Evolutionary conservation across 2,329 filamentous ascomycete species (phyloP), one percentile per base, ranked within the genome.

Genomic region (Knufia fluminis): DNA sequence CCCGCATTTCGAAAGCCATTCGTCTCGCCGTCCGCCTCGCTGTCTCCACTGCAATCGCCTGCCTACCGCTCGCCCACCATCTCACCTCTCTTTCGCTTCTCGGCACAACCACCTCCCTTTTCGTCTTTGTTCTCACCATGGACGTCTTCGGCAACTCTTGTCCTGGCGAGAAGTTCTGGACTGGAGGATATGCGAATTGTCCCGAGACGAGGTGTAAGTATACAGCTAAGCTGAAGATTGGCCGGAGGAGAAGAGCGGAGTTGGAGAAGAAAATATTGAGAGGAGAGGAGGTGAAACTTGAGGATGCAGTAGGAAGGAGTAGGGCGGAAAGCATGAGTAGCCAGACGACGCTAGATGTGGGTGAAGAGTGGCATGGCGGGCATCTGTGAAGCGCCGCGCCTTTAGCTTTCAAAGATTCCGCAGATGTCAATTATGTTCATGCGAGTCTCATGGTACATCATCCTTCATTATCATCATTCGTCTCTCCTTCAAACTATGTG

Each of bases 31-130:
- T 78, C 54, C 73, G 80, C 1, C 61, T 72, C 2, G 60, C 61
- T 4, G 69, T 79, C 22, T 73, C 73, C 2, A 58, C 77, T 40
- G 60, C 78, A 23, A 62, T 83, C 41, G 68, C 80, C 50, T 71
- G 70, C n/a, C 66, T 83, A 0, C 77, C 80, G 0, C 61, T 76
- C 2, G 74, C 74, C 1, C 55, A 57, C 1, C 46, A 50, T 4
- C 66, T 78, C 14, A 68, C 69, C 31, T 74, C 70, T 1, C 61
- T 77, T 14, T 58, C 68, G 12, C 64, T 78, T 10, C 65, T 78
- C 20, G 64, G 67, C 24, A 65, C 70, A 12, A 73, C 72, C 0
- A 68, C 72, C 1, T 65, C 66, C 0, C 61, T 78, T 17, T 61
- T 71, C 0, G 57, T 68, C 12, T 73, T 70, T 62, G 69, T 76